Percentiles rank a stretch among this genome's conserved stretches.
phyloP scores from a whole-genome alignment of 2,329 filamentous ascomycete genomes.

The Aphanocladium album region DNA sequence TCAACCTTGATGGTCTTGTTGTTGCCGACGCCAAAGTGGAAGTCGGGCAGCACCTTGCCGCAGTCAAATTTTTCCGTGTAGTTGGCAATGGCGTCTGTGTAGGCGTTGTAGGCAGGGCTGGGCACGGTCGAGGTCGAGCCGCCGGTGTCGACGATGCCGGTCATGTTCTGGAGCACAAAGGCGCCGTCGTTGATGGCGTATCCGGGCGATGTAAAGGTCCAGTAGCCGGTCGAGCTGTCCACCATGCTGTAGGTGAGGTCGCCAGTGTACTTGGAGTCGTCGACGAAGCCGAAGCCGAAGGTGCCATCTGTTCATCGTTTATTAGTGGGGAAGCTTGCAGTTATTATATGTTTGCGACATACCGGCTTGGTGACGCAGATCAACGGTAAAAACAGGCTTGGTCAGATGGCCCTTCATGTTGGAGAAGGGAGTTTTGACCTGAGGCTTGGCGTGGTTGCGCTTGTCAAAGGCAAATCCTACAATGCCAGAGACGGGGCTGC shows the following conservation, averaged over 20 bases:
- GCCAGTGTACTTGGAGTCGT: slow-evolving; percentile 57
- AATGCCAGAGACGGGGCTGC: slow-evolving; percentile 18
- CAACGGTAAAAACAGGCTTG: slow-evolving; percentile 59
- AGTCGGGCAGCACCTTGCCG: slow-evolving; percentile 38
- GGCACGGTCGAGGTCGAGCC: slow-evolving; percentile 59
- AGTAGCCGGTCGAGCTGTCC: slow-evolving; percentile 59
- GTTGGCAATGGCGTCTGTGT: slow-evolving; percentile 41
- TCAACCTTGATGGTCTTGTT: slow-evolving; percentile 53
- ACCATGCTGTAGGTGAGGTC: slow-evolving; percentile 57
- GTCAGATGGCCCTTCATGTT: slow-evolving; percentile 22
- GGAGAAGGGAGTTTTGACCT: slow-evolving; percentile 40
- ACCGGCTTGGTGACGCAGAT: slow-evolving; percentile 49
- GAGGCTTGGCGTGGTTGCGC: slow-evolving; percentile 37
- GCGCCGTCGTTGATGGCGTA: slow-evolving; percentile 18
- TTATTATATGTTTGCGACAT: not conserved
- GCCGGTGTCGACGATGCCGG: slow-evolving; percentile 52
- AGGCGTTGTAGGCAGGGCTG: slow-evolving; percentile 22
- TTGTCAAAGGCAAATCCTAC: slow-evolving; percentile 33
- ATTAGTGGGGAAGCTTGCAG: not conserved
- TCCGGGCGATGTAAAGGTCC: slow-evolving; percentile 35
- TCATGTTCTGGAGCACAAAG: slow-evolving; percentile 33
- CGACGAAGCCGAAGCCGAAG: slow-evolving; percentile 71
- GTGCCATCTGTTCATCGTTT: slow-evolving; percentile 42
- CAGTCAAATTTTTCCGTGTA: slow-evolving; percentile 43
- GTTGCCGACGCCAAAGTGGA: slow-evolving; percentile 51